These are phyloP conservation scores for Spergularia bocconei DNA, from an alignment of 148 eudicot genomes.

Conservation along the genomic window DNA sequence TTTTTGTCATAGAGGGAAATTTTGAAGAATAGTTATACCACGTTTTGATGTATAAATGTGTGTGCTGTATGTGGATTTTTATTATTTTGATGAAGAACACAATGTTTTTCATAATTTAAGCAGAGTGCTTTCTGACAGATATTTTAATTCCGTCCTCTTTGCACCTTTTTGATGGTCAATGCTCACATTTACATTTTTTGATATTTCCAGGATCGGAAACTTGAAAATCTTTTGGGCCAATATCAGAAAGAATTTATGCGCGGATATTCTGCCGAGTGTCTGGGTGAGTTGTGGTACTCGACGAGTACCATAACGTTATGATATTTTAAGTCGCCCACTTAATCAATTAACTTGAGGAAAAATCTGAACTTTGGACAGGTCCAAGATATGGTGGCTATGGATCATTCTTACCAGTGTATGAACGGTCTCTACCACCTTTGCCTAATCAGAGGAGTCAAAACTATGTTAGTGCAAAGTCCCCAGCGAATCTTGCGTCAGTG, in stretches of 20 bases:
- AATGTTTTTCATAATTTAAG: not conserved
- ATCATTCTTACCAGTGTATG: constrained; percentile 39
- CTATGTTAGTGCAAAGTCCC: constrained; percentile 27
- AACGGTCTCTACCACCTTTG: constrained; percentile 26
- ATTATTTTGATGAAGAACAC: not conserved
- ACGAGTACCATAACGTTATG: constrained; percentile 8
- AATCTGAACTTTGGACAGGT: constrained; percentile 31
- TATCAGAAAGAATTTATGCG: constrained; percentile 47
- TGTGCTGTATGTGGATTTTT: not conserved
- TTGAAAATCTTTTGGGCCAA: constrained; percentile 45
- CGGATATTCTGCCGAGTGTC: constrained; percentile 35
- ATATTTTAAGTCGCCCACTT: not conserved
- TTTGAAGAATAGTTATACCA: not conserved
- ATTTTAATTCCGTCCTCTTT: not conserved
- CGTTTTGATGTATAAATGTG: constrained; percentile 1
- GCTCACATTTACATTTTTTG: not conserved
- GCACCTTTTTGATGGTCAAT: not conserved
- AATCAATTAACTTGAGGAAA: constrained; percentile 9
- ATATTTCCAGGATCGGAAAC: constrained; percentile 40
- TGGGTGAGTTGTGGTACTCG: constrained; percentile 34
- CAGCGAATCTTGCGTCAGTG: constrained; percentile 29
- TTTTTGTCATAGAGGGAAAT: not conserved
- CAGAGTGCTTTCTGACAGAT: not conserved
- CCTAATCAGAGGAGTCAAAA: constrained; percentile 25
- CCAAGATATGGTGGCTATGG: constrained; percentile 49